Evolutionary conservation across 495 filamentous ascomycete species (phyloP), one percentile per base, ranked within the genome.

Genomic region (Penicillium simplicissimum): DNA sequence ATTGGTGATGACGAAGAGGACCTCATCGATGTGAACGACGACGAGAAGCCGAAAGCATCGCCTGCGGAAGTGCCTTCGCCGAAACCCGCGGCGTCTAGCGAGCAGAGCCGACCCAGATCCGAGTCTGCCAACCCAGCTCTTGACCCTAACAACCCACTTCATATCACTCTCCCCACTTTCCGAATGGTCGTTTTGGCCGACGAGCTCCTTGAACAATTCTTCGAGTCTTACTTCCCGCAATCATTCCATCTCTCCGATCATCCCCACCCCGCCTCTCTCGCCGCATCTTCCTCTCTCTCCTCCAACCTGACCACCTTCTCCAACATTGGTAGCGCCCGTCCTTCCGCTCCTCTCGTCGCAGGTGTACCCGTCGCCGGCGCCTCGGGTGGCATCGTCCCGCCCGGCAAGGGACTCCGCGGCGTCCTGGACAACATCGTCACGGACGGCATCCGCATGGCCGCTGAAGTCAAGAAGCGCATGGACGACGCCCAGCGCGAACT

Each of bases 181-280:
- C 89, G 95, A 65, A 98, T 98, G 95, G 92, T 98, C 25, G 88
- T 98, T 47, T 85, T 98, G 21, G 95, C 95, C 59, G 95, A 98
- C 72, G 95, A 98, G 68, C 82, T 94, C 3, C 86, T 98, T 13
- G 94, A 98, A 68, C 88, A 92, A 65, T 98, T 98, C 75, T 98
- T 98, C 72, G 95, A 98, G 74, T 88, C 81, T 35, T 86, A 84
- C 60, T 90, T 91, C 77, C 82, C 87, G 0, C 85, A 85, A 62
- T 89, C 86, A n/a, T 90, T 91, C 79, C 82, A 79, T 52, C 83
- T 91, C 19, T 81, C 84, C 56, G 81, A 85, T 35, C 73, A 74
- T 55, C 71, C 74, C 10, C 70, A 74, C 55, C 72, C 78, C 13
- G 73, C 74, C 11, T 66, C 77, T 4, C 55, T 74, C n/a, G 72